A percentile compares a stretch with the other conserved stretches of the same genome.
phyloP scores from a whole-genome alignment of 805 yeast species.

The Kuraishia borneana region DNA sequence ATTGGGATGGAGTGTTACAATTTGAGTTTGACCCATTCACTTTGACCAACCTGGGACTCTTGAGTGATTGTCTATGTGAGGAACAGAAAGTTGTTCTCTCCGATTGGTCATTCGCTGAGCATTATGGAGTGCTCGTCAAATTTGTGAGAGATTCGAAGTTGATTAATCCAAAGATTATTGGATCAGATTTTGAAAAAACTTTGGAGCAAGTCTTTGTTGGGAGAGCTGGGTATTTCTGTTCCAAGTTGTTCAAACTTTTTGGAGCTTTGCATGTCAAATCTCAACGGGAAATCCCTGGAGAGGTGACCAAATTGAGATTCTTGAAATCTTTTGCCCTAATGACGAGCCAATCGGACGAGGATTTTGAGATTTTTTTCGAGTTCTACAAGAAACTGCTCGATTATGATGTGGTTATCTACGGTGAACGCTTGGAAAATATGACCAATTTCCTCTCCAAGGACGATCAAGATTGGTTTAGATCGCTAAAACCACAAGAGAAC shows the following conservation, averaged over 20 bases:
- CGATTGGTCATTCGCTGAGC: constrained; percentile 39
- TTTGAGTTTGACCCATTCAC: constrained; percentile 14
- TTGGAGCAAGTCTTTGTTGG: constrained; percentile 9
- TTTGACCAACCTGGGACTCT: constrained; percentile 26
- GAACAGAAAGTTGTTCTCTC: constrained; percentile 39
- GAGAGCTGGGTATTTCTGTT: constrained; percentile 25
- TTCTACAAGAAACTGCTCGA: constrained; percentile 5
- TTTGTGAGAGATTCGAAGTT: constrained; percentile 7
- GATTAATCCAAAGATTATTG: constrained; percentile 6
- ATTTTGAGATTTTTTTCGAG: constrained; percentile 16
- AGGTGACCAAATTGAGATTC: constrained; percentile 19
- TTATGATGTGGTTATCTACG: no score
- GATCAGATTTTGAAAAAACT: background rate
- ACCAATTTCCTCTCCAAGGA: no score
- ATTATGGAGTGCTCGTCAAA: constrained; percentile 17
- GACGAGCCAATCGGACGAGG: constrained; percentile 9
- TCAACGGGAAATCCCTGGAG: constrained; percentile 12
- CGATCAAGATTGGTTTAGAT: no score
- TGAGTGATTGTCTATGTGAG: constrained; percentile 32
- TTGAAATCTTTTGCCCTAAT: constrained; percentile 19
- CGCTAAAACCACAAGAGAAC: no score
- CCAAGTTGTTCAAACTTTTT: constrained; percentile 28
- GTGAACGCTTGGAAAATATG: no score
- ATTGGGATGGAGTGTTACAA: constrained; percentile 18
- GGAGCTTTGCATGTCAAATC: constrained; percentile 12